Conservation (phyloP, 2,329 filamentous ascomycete genomes). For the Cladophialophora chaetospira region DNA sequence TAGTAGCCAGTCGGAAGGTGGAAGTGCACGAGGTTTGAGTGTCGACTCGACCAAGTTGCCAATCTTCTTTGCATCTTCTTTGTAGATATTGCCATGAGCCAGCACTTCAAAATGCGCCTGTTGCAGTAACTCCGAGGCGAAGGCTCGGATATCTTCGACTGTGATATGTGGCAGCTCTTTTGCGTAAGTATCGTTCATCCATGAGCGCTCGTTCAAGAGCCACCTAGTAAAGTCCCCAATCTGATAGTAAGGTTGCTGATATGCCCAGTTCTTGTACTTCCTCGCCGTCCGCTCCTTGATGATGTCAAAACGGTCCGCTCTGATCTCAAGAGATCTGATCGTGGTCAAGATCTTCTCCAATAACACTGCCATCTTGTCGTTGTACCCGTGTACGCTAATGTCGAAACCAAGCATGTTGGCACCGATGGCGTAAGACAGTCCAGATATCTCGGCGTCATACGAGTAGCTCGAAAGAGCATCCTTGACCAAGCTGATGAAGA, state of each 20-base stretch:
- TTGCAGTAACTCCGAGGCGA: constrained; percentile 76
- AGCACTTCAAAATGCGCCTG: constrained; percentile 88
- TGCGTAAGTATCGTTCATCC: constrained; percentile 76
- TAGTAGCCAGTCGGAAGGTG: constrained; percentile 77
- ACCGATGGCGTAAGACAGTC: constrained; percentile 77
- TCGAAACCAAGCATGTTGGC: constrained; percentile 73
- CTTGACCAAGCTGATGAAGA: constrained; percentile 83
- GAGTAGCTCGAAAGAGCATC: constrained; percentile 91
- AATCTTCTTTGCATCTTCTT: constrained; percentile 84
- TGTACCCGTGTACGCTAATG: constrained; percentile 84
- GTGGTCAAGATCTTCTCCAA: constrained; percentile 84
- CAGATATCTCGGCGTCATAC: constrained; percentile 92
- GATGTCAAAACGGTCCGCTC: constrained; percentile 85
- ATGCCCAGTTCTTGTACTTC: constrained; percentile 81
- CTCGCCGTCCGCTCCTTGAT: constrained; percentile 81
- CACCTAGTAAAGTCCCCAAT: constrained; percentile 80
- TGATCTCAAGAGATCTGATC: constrained; percentile 81
- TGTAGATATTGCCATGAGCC: constrained; percentile 89
- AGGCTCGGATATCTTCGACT: constrained; percentile 70
- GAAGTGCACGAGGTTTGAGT: constrained; percentile 72
- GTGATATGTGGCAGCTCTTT: constrained; percentile 75
- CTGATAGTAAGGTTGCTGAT: constrained; percentile 85
- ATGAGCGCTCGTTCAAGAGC: constrained; percentile 75
- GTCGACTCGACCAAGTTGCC: constrained; percentile 79
- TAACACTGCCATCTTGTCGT: constrained; percentile 90